phyloP scores from a whole-genome alignment of 352 stramenopile species.

The Pythium rishiriense region DNA sequence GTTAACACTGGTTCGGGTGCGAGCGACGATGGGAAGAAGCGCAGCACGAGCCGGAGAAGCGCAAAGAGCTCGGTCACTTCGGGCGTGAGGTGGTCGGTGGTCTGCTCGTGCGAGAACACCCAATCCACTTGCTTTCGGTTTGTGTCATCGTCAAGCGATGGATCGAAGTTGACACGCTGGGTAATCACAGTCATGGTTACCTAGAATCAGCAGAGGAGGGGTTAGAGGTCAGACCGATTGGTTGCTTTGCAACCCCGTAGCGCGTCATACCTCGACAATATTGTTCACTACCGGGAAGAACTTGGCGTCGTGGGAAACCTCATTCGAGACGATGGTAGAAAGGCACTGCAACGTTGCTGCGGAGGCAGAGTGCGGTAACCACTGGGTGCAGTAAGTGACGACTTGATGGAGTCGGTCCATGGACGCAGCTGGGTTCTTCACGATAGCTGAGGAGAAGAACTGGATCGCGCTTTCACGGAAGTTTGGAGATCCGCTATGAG shows the following conservation, averaged over 20 bases:
- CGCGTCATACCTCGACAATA: conserved; percentile 20
- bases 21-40: conserved; percentile 45
- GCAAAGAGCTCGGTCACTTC: conserved; percentile 60
- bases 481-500: conserved; percentile 27
- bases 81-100: conserved; percentile 39
- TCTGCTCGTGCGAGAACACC: conserved; percentile 35
- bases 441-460: conserved; percentile 45
- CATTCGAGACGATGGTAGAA: conserved; percentile 16
- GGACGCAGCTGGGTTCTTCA: conserved; percentile 1
- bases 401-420: conserved; percentile 13
- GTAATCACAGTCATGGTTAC: conserved; percentile 33
- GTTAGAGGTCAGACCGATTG: neutral
- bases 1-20: conserved; percentile 19
- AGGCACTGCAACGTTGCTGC: conserved; percentile 21
- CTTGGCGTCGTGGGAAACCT: neutral
- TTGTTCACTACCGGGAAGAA: conserved; percentile 9
- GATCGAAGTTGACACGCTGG: conserved; percentile 45
- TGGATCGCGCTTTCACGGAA: conserved; percentile 42
- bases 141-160: conserved; percentile 15
- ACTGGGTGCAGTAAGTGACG: conserved; percentile 16
- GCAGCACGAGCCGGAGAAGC: conserved; percentile 40
- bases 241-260: too few species aligned
- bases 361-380: conserved; percentile 13
- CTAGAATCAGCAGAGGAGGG: neutral
- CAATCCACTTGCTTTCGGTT: conserved; percentile 33